phyloP scores from a whole-genome alignment of 2,329 filamentous ascomycete genomes.

The Aspergillus luchuensis region DNA sequence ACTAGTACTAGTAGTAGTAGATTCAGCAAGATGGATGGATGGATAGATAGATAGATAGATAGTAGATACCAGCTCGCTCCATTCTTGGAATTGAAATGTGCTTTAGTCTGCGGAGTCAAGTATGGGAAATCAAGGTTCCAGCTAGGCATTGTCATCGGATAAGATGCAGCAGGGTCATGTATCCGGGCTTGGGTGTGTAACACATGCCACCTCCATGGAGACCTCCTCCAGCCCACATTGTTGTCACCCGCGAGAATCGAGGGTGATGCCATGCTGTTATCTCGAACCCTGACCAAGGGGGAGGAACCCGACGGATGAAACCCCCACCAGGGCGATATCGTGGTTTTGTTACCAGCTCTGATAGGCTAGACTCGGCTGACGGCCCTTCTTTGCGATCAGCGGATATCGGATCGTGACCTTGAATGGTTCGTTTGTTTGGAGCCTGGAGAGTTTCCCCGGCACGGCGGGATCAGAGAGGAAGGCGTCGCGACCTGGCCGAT shows the following conservation, averaged over 20 bases:
- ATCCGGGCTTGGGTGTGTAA: neutral
- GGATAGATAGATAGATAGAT: too few species aligned
- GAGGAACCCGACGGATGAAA: constrained; percentile 8
- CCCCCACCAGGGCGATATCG: constrained; percentile 17
- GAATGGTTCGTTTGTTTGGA: neutral
- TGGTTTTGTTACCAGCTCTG: constrained; percentile 15
- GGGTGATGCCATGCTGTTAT: constrained; percentile 6
- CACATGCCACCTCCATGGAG: neutral
- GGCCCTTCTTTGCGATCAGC: constrained; percentile 17
- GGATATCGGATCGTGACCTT: constrained; percentile 17
- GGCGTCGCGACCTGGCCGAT: constrained; percentile 1
- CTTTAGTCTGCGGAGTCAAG: neutral
- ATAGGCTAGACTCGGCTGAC: constrained; percentile 23
- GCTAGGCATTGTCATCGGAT: neutral
- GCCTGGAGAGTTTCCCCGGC: neutral
- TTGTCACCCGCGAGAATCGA: neutral
- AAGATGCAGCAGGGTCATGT: constrained; percentile 1
- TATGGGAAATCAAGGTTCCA: neutral
- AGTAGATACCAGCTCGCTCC: too few species aligned
- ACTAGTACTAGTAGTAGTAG: neutral
- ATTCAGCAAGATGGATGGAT: neutral
- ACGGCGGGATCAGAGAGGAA: constrained; percentile 6
- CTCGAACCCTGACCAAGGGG: neutral
- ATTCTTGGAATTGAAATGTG: too few species aligned
- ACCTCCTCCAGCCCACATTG: neutral